phyloP scores from a whole-genome alignment of 805 yeast species.

The Candida incommunis region DNA sequence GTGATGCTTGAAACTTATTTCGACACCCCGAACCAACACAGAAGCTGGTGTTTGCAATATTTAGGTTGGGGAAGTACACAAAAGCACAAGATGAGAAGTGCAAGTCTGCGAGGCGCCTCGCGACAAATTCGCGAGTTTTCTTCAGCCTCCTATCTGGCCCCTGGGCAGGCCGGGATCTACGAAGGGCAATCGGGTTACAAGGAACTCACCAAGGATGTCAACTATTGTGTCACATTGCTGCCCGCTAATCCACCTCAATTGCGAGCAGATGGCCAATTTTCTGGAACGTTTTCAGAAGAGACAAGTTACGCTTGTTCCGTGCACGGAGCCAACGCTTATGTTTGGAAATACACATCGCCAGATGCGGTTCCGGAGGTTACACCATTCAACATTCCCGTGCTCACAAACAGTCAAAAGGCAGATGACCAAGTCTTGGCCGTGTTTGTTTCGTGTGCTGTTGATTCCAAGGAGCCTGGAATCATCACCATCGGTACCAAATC shows the following conservation, averaged over 20 bases:
- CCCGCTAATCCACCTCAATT: slow-evolving; percentile 40
- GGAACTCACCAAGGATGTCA: slow-evolving; percentile 44
- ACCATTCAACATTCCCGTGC: slow-evolving; percentile 19
- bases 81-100: too few relatives aligned
- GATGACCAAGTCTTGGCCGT: slow-evolving; percentile 31
- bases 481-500: slow-evolving; percentile 44
- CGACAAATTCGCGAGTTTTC: slow-evolving; percentile 1
- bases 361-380: slow-evolving; percentile 45
- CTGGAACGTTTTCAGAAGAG: slow-evolving; percentile 10
- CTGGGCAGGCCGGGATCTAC: background rate
- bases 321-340: slow-evolving; percentile 37
- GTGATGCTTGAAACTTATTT: too few relatives aligned
- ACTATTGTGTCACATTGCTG: slow-evolving; percentile 42
- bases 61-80: too few relatives aligned
- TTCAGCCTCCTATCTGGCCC: slow-evolving; percentile 3
- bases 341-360: slow-evolving; percentile 55
- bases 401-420: background rate
- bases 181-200: slow-evolving; percentile 13
- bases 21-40: too few relatives aligned
- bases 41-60: too few relatives aligned
- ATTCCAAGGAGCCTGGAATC: slow-evolving; percentile 49
- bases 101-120: slow-evolving; percentile 2
- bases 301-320: slow-evolving; percentile 37
- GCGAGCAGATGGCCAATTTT: slow-evolving; percentile 6
- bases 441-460: slow-evolving; percentile 43